Evolutionary conservation across 148 eudicot species (phyloP), one percentile per base, ranked within the genome.

Genomic region (Chenopodium suecicum): DNA sequence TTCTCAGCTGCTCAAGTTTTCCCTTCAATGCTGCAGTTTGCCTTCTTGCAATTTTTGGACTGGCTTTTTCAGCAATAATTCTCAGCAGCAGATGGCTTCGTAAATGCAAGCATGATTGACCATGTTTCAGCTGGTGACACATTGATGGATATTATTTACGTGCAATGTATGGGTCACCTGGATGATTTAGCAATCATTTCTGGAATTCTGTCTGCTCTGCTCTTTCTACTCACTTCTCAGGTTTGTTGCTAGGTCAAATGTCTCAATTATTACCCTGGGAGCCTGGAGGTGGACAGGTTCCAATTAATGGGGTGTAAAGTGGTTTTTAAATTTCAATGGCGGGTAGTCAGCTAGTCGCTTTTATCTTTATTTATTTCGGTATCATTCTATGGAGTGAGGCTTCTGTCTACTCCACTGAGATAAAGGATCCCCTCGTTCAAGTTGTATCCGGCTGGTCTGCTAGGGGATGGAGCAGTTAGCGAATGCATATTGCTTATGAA

Each of bases 51-150:
- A 31, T 32, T n/a, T 1, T 64, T 73, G 85, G 81, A 47, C 37
- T 83, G 70, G 65, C 11, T 32, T 78, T 32, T n/a, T 14, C 81
- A 48, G 29, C 44, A 10, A 34, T 83, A 72, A 27, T 46, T 13
- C 7, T 78, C 66, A 78, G 81, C 81, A 71, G 73, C 64, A 78
- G 32, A 48, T 78, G 77, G 47, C 67, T 78, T 50, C 29, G 50
- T 56, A 83, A 83, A 37, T 78, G 73, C 81, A 83, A 83, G 67
- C 78, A 50, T 62, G 81, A 82, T 82, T 82, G 69, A 79, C 32
- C 47, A 4, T 31, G 32, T n/a, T 27, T 7, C 23, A 2, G 12
- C 14, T 46, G 17, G 23, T 8, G 20, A 75, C 74, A 52, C 3
- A 20, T 9, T 5, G 22, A 4, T 14, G 46, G 22, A 13, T 8